phyloP scores from a whole-genome alignment of 148 eudicot species.

The Selenicereus undatus region DNA sequence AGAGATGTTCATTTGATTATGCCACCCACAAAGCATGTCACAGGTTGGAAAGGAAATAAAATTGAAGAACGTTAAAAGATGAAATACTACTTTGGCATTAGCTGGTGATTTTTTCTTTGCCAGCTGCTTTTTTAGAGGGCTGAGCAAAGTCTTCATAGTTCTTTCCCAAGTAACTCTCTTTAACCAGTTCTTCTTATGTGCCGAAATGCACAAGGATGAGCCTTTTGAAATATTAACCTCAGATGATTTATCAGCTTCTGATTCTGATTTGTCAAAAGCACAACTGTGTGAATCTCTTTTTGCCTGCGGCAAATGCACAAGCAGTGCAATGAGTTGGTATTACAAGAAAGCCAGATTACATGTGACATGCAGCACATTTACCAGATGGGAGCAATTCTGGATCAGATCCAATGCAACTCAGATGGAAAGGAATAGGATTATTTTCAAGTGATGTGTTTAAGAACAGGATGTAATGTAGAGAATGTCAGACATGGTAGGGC shows the following conservation, averaged over 20 bases:
- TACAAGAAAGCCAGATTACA: slow-evolving; percentile 2
- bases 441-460: not conserved
- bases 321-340: not conserved
- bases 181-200: slow-evolving; percentile 9
- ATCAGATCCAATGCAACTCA: not conserved
- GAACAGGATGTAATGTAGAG: not conserved
- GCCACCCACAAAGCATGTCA: not conserved
- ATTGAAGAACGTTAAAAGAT: not conserved
- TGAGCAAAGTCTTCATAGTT: slow-evolving; percentile 20
- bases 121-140: slow-evolving; percentile 20
- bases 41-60: not conserved
- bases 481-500: not conserved
- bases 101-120: not conserved
- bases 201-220: slow-evolving; percentile 15
- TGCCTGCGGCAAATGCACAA: slow-evolving; percentile 17
- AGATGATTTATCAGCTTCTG: slow-evolving; percentile 3
- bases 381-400: not conserved
- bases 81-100: slow-evolving; percentile 18
- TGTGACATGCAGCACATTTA: not conserved
- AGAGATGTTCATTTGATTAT: too few relatives aligned
- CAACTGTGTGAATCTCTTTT: slow-evolving; percentile 7
- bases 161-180: slow-evolving; percentile 30
- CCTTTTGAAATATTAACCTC: slow-evolving; percentile 11
- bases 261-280: slow-evolving; percentile 11
- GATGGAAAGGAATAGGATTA: not conserved